phyloP scores from a whole-genome alignment of 768 basidiomycete species.

The Pholiota conissans region DNA sequence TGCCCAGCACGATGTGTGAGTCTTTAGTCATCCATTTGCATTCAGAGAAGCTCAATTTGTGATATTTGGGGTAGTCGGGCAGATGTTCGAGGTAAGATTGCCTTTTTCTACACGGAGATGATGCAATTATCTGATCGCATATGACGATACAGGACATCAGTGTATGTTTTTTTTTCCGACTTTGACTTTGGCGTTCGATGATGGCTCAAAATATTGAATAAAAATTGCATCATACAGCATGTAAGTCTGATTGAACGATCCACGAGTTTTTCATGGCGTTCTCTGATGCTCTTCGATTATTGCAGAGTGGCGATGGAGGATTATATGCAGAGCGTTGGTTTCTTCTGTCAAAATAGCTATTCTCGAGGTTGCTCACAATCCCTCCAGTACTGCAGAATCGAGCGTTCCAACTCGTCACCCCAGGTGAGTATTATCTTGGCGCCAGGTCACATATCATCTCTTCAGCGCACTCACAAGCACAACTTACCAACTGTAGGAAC shows the following conservation, averaged over 20 bases:
- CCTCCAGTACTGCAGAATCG: slow-evolving; percentile 63
- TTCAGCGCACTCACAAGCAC: not conserved
- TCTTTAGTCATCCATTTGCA: not conserved
- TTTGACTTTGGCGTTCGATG: not conserved
- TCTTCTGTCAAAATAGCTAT: not conserved
- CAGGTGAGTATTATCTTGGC: slow-evolving; percentile 38
- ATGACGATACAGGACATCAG: slow-evolving; percentile 53
- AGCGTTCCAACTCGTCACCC: slow-evolving; percentile 64
- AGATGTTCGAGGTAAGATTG: slow-evolving; percentile 57
- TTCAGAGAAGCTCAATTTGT: not conserved
- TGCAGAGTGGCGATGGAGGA: slow-evolving; percentile 66
- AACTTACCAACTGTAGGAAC: slow-evolving; percentile 33
- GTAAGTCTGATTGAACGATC: slow-evolving; percentile 24
- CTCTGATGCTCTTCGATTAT: too few species aligned
- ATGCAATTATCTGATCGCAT: not conserved
- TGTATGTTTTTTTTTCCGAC: slow-evolving; percentile 34
- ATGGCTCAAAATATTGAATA: too few species aligned
- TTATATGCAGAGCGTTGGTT: slow-evolving; percentile 61
- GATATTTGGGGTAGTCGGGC: slow-evolving; percentile 20
- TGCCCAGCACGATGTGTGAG: slow-evolving; percentile 55
- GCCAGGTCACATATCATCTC: not conserved
- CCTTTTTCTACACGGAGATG: not conserved
- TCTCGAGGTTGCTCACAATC: not conserved
- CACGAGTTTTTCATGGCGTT: too few species aligned
- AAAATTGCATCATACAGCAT: slow-evolving; percentile 27